These are phyloP conservation scores for Colletotrichum tamarilloi DNA, from an alignment of 2,329 filamentous ascomycete genomes.

Conservation along the genomic window DNA sequence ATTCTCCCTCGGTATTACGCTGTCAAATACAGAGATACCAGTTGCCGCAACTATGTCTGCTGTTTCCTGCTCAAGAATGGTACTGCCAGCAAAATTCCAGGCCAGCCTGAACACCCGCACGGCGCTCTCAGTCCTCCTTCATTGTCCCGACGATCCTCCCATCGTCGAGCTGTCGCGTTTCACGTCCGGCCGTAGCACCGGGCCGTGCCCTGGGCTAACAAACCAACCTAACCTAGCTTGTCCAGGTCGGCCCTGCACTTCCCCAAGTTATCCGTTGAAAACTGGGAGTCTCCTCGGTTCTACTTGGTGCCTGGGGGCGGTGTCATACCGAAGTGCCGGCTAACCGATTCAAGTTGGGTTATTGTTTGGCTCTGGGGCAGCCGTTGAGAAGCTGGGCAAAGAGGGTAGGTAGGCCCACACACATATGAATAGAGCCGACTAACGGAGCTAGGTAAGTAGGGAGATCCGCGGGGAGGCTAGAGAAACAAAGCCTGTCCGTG, in stretches of 20 bases:
- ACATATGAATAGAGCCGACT: conserved; percentile 1
- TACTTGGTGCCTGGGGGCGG: neutral
- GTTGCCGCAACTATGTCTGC: neutral
- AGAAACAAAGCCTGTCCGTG: conserved; percentile 28
- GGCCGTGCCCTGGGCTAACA: conserved; percentile 22
- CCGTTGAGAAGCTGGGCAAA: neutral
- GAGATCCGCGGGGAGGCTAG: neutral
- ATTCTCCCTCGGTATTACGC: neutral
- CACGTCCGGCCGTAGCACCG: conserved; percentile 22
- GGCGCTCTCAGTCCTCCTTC: conserved; percentile 23
- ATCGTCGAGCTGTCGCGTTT: conserved; percentile 30
- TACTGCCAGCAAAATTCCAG: neutral
- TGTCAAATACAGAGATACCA: conserved; percentile 7
- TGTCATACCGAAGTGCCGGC: conserved; percentile 25
- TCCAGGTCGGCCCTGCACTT: neutral
- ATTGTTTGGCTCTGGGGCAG: neutral
- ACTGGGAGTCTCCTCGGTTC: neutral
- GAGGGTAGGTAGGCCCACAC: neutral
- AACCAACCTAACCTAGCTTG: neutral
- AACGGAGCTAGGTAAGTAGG: neutral
- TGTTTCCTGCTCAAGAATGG: neutral
- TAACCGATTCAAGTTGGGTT: conserved; percentile 1
- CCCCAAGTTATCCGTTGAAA: conserved; percentile 23
- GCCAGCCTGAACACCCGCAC: neutral
- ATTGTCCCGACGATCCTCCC: conserved; percentile 24